Evolutionary conservation across 495 filamentous ascomycete genomes (phyloP).

Genomic region (Talaromyces proteolyticus): DNA sequence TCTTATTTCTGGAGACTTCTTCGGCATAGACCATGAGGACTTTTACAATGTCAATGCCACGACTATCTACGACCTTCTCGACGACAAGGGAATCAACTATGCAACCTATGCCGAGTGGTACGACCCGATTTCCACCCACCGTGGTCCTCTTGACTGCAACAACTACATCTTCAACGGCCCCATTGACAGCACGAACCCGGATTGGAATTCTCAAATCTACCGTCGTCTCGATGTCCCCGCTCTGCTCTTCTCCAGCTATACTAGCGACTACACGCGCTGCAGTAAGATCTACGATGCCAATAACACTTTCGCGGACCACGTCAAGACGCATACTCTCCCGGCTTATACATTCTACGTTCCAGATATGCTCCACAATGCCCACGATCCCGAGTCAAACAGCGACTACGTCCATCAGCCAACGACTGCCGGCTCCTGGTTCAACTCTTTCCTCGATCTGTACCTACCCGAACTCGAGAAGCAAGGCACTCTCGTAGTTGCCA

Average conservation of each 20-base stretch:
- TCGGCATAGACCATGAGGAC: slow-evolving; percentile 3
- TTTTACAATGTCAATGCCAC: slow-evolving; percentile 8
- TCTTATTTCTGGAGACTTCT: slow-evolving; percentile 10
- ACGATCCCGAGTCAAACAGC: slow-evolving; percentile 13
- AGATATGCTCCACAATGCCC: slow-evolving; percentile 14
- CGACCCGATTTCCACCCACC: slow-evolving; percentile 10
- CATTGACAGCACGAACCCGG: slow-evolving; percentile 13
- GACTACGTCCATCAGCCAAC: slow-evolving; percentile 12
- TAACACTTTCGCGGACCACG: slow-evolving; percentile 9
- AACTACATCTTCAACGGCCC: slow-evolving; percentile 13
- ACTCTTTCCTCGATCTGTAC: slow-evolving; percentile 13
- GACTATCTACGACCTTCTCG: slow-evolving; percentile 9
- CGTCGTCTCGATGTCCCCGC: slow-evolving; percentile 13
- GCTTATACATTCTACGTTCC: slow-evolving; percentile 15
- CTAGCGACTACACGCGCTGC: slow-evolving; percentile 11
- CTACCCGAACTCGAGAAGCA: slow-evolving; percentile 9
- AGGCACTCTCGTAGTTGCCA: slow-evolving; percentile 14
- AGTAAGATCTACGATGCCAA: slow-evolving; percentile 13
- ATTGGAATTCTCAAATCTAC: slow-evolving; percentile 9
- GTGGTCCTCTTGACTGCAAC: slow-evolving; percentile 13
- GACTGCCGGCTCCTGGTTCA: slow-evolving; percentile 7
- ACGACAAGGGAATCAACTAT: slow-evolving; percentile 4
- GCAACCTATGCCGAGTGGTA: slow-evolving; percentile 14
- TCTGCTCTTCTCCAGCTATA: slow-evolving; percentile 13
- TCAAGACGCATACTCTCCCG: slow-evolving; percentile 7